phyloP scores from a whole-genome alignment of 2,329 filamentous ascomycete genomes.

The Massarina eburnea region DNA sequence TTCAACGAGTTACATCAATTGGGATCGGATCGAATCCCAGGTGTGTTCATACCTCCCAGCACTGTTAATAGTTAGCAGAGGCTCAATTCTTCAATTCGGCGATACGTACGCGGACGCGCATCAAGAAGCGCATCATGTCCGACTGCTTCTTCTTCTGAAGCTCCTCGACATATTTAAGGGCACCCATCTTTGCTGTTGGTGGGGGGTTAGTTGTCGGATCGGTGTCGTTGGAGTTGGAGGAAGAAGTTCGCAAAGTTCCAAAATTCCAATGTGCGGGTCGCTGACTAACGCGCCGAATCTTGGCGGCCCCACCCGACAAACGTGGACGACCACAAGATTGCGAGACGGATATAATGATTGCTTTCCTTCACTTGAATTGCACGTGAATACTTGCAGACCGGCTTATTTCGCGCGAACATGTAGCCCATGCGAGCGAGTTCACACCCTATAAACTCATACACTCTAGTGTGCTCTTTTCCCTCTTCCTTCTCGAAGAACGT shows the following conservation, averaged over 20 bases:
- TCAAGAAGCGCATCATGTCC: slow-evolving; percentile 99
- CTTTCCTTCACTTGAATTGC: too few species aligned
- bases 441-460: too few species aligned
- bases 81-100: slow-evolving; percentile 6
- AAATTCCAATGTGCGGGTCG: slow-evolving; percentile 30
- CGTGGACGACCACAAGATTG: too few species aligned
- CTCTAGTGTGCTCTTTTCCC: too few species aligned
- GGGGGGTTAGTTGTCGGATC: slow-evolving; percentile 34
- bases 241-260: slow-evolving; percentile 16
- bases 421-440: too few species aligned
- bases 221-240: slow-evolving; percentile 16
- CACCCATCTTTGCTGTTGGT: slow-evolving; percentile 73
- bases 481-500: not conserved
- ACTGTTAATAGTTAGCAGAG: slow-evolving; percentile 49
- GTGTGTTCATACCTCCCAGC: slow-evolving; percentile 83
- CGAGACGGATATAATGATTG: too few species aligned
- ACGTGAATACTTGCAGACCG: too few species aligned
- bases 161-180: slow-evolving; percentile 99
- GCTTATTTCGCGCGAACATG: too few species aligned
- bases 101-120: slow-evolving; percentile 65
- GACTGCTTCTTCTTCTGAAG: slow-evolving; percentile 99
- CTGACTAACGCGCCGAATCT: slow-evolving; percentile 25
- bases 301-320: slow-evolving; percentile 13
- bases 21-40: slow-evolving; percentile 28
- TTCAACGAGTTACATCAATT: slow-evolving; percentile 90